Base-by-base conservation (phyloP, 192 early-diverging fungal genomes). In the Geranomyces variabilis region DNA sequence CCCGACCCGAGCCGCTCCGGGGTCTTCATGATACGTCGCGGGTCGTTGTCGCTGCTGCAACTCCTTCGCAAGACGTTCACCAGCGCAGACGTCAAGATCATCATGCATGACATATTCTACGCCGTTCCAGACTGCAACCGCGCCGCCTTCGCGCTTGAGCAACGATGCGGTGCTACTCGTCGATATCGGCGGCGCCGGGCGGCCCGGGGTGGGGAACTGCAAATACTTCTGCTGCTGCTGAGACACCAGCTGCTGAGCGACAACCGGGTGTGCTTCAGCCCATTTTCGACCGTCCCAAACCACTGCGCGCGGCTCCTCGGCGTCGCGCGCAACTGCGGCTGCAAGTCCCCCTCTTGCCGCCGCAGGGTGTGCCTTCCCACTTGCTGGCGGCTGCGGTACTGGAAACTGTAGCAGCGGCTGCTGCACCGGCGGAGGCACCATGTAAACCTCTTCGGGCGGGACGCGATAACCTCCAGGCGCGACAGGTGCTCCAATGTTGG, bases 281-380 rank as follows among this genome's bases (percentile, higher is more conserved):
- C 70, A 72, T 55, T 28, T 31, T 5, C 26, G 9, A 6, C 70
- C 70, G 31, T 72, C 51, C 70, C 70, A 72, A 2, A 51, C 62
- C 21, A 72, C 70, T 2, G 70, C 70, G 21, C 41, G 33, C 7
- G 63, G 63, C 41, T 64, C 41, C 9, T 17, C 41, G 29, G 65
- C 41, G 29, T 22, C 29, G 26, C 34, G 9, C 0, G 30, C 10
- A 24, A 14, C n/a, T 2, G 29, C 7, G 26, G 13, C 30, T 36
- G 62, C 41, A 13, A 30, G 24, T 10, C 55, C 55, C 12, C 55
- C 29, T 8, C 55, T 9, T 28, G 22, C 55, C 22, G 29, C 55
- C 48, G 48, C 48, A 49, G 17, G n/a, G 36, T 41, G 3, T 41
- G 5, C 36, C 3, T 10, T 10, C 3, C 36, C 36, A 41, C 36